Evolutionary conservation across 441 rosid genomes (phyloP), one percentile per base, ranked within the genome.

Genomic region (Eruca vesicaria): DNA sequence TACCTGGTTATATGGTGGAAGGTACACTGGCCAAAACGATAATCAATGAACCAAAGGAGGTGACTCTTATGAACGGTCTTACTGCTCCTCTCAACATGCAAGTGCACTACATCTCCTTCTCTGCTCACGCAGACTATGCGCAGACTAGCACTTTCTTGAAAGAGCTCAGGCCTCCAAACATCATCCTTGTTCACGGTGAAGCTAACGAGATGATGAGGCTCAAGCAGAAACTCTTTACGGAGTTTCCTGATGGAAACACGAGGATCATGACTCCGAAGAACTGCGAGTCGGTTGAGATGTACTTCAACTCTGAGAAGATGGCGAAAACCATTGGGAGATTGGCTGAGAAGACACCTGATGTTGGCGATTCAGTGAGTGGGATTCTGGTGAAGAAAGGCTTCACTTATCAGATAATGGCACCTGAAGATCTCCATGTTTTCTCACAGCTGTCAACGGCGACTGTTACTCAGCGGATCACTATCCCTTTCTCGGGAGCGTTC

Each of bases 161-260:
- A 72, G 97, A 94, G 86, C 93, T 92, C 33, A 86, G 84, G 90
- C 98, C 98, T 79, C 97, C 98, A 12, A 90, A 92, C 80, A 92
- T 94, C 57, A 81, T 94, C 70, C 97, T 94, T 64, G 97, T 94
- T 68, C 97, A 94, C 35, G 98, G 98, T 32, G 97, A 90, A 84
- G 92, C 97, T 41, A 89, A 85, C 61, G 93, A 94, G 74, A 94
- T 94, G 98, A 90, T 90, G 62, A 87, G 97, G 86, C 97, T 94
- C 36, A 92, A 88, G 77, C 92, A 86, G 82, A 94, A 94, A 77
- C 97, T 94, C 23, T 81, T 81, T 9, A 87, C 97, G 0, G 94
- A 87, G 85, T 85, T 94, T 57, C 78, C 88, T 0, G 97, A 89
- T 71, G 87, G 90, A 53, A 94, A 94, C 80, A 88, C 89, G 69